Conservation (phyloP, 192 early-diverging fungal genomes). For the Lunasporangiospora selenospora region DNA sequence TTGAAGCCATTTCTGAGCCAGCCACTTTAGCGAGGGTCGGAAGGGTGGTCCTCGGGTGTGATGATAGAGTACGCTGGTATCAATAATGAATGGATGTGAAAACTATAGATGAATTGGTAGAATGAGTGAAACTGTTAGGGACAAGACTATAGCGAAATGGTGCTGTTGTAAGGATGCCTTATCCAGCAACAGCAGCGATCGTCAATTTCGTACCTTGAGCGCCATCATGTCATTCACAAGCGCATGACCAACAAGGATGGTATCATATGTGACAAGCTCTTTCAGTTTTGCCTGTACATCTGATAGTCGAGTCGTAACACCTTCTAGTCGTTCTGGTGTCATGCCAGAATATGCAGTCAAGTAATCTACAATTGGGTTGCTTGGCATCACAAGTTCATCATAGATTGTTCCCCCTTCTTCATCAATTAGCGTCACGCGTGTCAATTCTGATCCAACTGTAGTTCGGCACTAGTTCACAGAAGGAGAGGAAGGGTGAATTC, state of each 20-base stretch:
- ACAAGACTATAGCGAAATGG: neutral
- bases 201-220: slow-evolving; percentile 47
- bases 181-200: too few relatives aligned
- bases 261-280: slow-evolving; percentile 53
- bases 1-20: slow-evolving; percentile 56
- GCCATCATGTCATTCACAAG: slow-evolving; percentile 76
- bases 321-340: slow-evolving; percentile 51
- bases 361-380: slow-evolving; percentile 58
- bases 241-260: slow-evolving; percentile 60
- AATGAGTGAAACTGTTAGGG: neutral
- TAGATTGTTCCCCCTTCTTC: slow-evolving; percentile 50
- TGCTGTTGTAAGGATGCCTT: neutral
- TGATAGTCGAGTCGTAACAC: slow-evolving; percentile 45
- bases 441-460: slow-evolving; percentile 50
- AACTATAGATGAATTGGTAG: slow-evolving; percentile 20
- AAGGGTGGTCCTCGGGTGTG: slow-evolving; percentile 56
- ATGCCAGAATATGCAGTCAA: slow-evolving; percentile 64
- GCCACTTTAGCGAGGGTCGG: slow-evolving; percentile 57
- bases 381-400: slow-evolving; percentile 59
- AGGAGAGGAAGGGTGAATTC: neutral
- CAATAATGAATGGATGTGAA: slow-evolving; percentile 65
- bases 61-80: slow-evolving; percentile 66
- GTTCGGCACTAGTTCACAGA: slow-evolving; percentile 37
- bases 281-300: slow-evolving; percentile 59
- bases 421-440: slow-evolving; percentile 59